These are phyloP conservation scores for Iris pallida DNA, from an alignment of 116 monocot species.

Conservation along the genomic window DNA sequence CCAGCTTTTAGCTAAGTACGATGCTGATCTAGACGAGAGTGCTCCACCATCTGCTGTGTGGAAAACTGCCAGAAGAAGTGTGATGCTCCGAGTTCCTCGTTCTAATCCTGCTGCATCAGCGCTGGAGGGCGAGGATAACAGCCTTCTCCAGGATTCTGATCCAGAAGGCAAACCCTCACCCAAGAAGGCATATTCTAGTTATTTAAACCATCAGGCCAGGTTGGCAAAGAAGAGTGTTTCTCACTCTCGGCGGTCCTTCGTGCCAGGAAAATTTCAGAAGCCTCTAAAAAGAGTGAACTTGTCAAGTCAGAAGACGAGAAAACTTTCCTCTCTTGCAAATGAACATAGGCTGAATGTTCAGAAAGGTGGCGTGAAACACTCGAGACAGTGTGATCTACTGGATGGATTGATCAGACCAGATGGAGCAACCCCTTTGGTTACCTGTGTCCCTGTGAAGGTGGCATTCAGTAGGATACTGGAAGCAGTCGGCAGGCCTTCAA, in stretches of 20 bases:
- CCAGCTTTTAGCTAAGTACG: constrained; percentile 14
- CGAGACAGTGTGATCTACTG: constrained; percentile 19
- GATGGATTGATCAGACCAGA: constrained; percentile 51
- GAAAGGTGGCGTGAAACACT: constrained; percentile 8
- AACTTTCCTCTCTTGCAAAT: constrained; percentile 48
- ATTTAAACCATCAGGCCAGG: constrained; percentile 17
- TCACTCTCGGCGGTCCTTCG: neutral
- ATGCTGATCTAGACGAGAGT: constrained; percentile 34
- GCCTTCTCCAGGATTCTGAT: neutral
- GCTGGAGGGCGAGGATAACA: constrained; percentile 29
- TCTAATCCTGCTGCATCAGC: constrained; percentile 24
- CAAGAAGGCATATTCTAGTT: constrained; percentile 22
- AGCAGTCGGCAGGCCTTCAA: constrained; percentile 52
- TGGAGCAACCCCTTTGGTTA: constrained; percentile 39
- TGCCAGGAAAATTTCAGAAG: constrained; percentile 27
- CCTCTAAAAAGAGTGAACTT: constrained; percentile 30
- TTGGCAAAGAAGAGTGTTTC: constrained; percentile 25
- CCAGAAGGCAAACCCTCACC: neutral
- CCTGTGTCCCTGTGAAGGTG: constrained; percentile 80
- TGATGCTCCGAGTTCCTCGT: constrained; percentile 59
- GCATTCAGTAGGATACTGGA: constrained; percentile 82
- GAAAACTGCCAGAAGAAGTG: constrained; percentile 48
- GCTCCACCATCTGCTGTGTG: constrained; percentile 29
- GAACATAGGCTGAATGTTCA: constrained; percentile 28
- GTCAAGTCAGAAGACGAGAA: constrained; percentile 58